These are phyloP conservation scores for Botrytis medusae DNA, from an alignment of 2,329 filamentous ascomycete species.

Conservation along the genomic window DNA sequence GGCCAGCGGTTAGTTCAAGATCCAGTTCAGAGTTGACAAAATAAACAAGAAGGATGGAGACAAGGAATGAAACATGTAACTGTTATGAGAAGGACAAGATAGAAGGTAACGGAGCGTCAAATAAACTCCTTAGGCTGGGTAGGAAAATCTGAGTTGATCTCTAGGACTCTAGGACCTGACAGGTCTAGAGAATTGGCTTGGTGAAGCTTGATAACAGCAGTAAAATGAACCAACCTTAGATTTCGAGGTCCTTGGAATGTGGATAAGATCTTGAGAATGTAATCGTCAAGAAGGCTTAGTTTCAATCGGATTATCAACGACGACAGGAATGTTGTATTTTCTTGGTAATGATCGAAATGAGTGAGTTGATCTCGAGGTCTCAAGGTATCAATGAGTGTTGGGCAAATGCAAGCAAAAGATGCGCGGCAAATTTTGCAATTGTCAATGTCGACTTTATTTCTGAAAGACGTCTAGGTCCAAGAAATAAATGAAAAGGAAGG, in stretches of 20 bases:
- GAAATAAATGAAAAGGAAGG: neutral
- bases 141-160: neutral
- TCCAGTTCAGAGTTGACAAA: neutral
- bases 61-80: neutral
- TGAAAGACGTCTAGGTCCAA: constrained; percentile 4
- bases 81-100: neutral
- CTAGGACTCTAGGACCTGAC: neutral
- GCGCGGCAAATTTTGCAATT: constrained; percentile 13
- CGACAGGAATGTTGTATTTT: neutral
- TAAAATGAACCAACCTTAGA: constrained; percentile 6
- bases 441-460: neutral
- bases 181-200: neutral
- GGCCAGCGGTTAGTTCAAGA: constrained; percentile 12
- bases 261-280: constrained; percentile 5
- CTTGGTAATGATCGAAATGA: neutral
- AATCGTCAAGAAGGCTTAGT: neutral
- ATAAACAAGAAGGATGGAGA: neutral
- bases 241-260: constrained; percentile 4
- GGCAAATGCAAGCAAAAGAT: constrained; percentile 11
- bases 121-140: neutral
- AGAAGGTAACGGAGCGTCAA: neutral
- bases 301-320: neutral
- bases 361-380: constrained; percentile 2
- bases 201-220: neutral
- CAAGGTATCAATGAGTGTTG: neutral